Percentiles rank a stretch among this genome's conserved stretches.
Evolutionary conservation across 2,329 filamentous ascomycete species (phyloP).

Genomic region (Beauveria varroae): DNA sequence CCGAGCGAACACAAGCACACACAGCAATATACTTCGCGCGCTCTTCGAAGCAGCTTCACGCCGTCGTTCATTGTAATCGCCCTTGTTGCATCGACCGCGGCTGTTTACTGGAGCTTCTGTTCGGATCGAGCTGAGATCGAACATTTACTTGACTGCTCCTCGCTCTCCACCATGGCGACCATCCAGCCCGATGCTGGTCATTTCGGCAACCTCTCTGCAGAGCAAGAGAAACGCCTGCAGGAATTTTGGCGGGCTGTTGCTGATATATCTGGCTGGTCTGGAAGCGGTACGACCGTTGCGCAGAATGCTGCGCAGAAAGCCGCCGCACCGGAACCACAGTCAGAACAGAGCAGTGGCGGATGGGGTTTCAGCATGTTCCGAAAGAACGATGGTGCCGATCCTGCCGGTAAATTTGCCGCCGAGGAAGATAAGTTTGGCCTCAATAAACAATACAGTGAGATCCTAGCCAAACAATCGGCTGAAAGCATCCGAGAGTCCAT

Average conservation of each 20-base stretch:
- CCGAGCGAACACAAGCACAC: background rate
- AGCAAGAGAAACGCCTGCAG: constrained; percentile 81
- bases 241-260: constrained; percentile 77
- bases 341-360: constrained; percentile 57
- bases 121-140: background rate
- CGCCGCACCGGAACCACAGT: constrained; percentile 19
- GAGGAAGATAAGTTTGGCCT: constrained; percentile 89
- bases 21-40: background rate
- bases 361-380: constrained; percentile 63
- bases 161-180: constrained; percentile 27
- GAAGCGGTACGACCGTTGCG: constrained; percentile 19
- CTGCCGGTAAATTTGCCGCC: constrained; percentile 37
- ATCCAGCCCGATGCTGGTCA: constrained; percentile 56
- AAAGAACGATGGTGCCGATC: constrained; percentile 42
- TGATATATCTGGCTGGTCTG: constrained; percentile 61
- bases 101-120: background rate
- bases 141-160: background rate
- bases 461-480: constrained; percentile 66
- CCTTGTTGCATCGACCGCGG: background rate
- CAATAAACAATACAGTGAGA: constrained; percentile 76
- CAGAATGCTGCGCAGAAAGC: constrained; percentile 24
- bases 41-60: background rate
- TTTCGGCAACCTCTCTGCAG: constrained; percentile 77
- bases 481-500: constrained; percentile 74
- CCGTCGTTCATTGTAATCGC: background rate